Evolutionary conservation across 805 yeast genomes (phyloP), one percentile per base, ranked within the genome.

Genomic region (Wickerhamomyces ciferrii): DNA sequence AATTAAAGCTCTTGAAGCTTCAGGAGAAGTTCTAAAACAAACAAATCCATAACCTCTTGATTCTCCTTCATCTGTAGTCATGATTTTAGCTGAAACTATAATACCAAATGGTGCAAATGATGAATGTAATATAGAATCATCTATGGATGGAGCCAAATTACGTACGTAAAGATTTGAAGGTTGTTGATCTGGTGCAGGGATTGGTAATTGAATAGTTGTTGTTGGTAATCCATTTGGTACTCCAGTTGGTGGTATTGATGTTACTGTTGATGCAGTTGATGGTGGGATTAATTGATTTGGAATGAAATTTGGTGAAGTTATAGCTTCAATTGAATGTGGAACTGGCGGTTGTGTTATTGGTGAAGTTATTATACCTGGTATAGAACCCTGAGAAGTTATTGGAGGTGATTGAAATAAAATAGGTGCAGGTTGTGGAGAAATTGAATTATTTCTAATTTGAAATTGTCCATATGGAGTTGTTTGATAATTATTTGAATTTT

Each of bases 11-110:
- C 71, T 69, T 44, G 77, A 75, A 15, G 94, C 91, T 52, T 80
- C 75, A 39, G 74, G 71, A 46, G 83, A 79, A 42, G 67, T 65
- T 57, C 77, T 79, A 59, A 72, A 87, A 62, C 88, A 84, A 41
- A 86, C 87, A 67, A 86, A 86, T 42, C 92, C 94, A 60, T 81
- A 86, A 24, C 92, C 90, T 59, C 81, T 75, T 21, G 90, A 79
- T 48, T 70, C 70, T 3, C 59, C 60, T 14, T 51, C 52, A 21
- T 55, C 59, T 1, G 62, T 27, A 7, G 78, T 74, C 74, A 79
- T 78, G 15, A 80, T 66, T 50, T 74, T 76, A 20, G 81, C 78
- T 42, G 76, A 69, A 13, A 74, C 67, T 25, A 79, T 74, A 24
- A 60, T 58, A n/a, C 85, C 85, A 57, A 60, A 78, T 38, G 58